A percentile compares a stretch with the other conserved stretches of the same genome.
phyloP scores from a whole-genome alignment of 805 yeast species.

The Suhomyces kilbournensis region DNA sequence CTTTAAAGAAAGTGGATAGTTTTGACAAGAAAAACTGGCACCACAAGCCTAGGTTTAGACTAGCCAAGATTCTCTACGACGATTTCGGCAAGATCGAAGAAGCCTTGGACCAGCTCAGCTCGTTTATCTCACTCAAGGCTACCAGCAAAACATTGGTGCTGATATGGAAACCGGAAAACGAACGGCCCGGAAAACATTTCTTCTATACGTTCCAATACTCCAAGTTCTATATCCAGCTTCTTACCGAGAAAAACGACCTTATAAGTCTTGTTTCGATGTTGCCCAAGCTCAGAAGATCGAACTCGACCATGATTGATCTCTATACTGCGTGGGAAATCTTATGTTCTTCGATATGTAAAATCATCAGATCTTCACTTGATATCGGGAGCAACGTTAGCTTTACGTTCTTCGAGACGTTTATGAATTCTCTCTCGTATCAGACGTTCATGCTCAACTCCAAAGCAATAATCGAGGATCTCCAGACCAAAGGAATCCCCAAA shows the following conservation, averaged over 20 bases:
- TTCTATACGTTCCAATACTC: constrained; percentile 71
- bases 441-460: constrained; percentile 42
- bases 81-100: constrained; percentile 49
- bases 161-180: constrained; percentile 92
- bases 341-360: constrained; percentile 49
- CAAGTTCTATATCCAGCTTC: constrained; percentile 55
- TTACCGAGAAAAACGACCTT: constrained; percentile 54
- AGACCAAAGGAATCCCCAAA: constrained; percentile 31
- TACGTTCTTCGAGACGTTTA: constrained; percentile 48
- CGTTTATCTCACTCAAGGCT: constrained; percentile 62
- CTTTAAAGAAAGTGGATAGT: constrained; percentile 46
- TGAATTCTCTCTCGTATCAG: constrained; percentile 44
- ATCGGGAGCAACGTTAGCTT: constrained; percentile 32
- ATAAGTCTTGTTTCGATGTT: constrained; percentile 57
- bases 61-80: constrained; percentile 59
- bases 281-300: constrained; percentile 73
- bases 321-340: constrained; percentile 64
- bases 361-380: constrained; percentile 44
- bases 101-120: constrained; percentile 64
- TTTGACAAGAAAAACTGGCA: constrained; percentile 89
- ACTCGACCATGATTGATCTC: constrained; percentile 70
- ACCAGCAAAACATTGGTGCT: constrained; percentile 69
- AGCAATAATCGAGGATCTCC: constrained; percentile 21
- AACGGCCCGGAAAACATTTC: constrained; percentile 91
- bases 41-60: constrained; percentile 74